Evolutionary conservation across 495 filamentous ascomycete species (phyloP), one percentile per base, ranked within the genome.

Genomic region (Talaromyces ruber): DNA sequence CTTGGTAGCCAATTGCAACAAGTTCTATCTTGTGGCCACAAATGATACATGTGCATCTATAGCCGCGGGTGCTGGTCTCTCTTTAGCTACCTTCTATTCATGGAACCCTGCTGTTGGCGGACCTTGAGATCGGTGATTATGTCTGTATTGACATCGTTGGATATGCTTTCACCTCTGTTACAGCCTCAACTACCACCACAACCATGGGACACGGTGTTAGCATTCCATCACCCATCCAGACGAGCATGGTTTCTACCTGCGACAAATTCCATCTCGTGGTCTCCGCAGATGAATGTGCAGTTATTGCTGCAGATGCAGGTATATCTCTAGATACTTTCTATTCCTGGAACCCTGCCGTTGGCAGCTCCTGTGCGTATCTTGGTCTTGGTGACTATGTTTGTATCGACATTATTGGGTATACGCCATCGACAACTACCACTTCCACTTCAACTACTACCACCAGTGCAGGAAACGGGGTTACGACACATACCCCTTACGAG

Each of bases 361-460:
- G 24, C 34, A 24, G 30, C 57, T 60, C 58, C n/a, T 69, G 68
- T 59, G 45, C 63, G 2, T 64, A 65, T 59, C 54, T 70, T 30
- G 60, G 56, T 52, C 14, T 64, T 14, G 66, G 57, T 43, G 67
- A 66, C 52, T 67, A 67, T 34, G 60, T 70, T 62, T 68, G 68
- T 52, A 60, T 66, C 11, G 43, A 50, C 43, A 50, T 50, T 22
- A 50, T 50, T 50, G 43, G 43, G 5, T 22, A 50, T 12, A 22
- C 8, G 3, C n/a, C n/a, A 50, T 50, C n/a, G 8, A 11, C 43
- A 11, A 50, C 43, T 2, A 50, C 43, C n/a, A 14, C 4, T 18
- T n/a, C 43, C 3, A 50, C 43, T 50, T 1, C 30, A n/a, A n/a
- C n/a, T n/a, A 34, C 30, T 34, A 50, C 43, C 14, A 65, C 62